phyloP scores from a whole-genome alignment of 257 asterid genomes.

The Jacaranda copaia region DNA sequence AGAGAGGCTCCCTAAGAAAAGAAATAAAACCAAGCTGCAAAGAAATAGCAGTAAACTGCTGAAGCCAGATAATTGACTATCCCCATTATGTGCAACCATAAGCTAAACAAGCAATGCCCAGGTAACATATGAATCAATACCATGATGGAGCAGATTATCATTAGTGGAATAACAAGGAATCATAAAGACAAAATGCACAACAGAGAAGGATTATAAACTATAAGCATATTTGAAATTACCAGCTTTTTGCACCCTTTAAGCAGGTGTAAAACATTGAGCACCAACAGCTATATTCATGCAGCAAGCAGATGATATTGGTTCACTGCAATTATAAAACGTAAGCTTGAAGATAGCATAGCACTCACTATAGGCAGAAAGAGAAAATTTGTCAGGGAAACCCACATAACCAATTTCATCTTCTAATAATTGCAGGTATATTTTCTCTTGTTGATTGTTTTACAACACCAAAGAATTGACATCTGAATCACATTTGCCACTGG shows the following conservation, averaged over 20 bases:
- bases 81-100: background rate
- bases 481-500: background rate
- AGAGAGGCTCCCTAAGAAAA: background rate
- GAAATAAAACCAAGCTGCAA: too few species aligned
- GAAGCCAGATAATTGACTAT: background rate
- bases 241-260: conserved; percentile 16
- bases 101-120: background rate
- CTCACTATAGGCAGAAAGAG: background rate
- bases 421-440: background rate
- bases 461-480: background rate
- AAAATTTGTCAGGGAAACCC: background rate
- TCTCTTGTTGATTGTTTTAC: background rate
- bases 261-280: conserved; percentile 17
- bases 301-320: conserved; percentile 9
- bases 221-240: conserved; percentile 22
- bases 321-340: conserved; percentile 16
- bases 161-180: background rate
- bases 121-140: background rate
- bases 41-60: background rate
- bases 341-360: background rate
- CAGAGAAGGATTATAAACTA: background rate
- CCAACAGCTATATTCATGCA: conserved; percentile 19
- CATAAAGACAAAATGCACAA: background rate
- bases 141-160: background rate
- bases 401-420: background rate